Evolutionary conservation across 495 filamentous ascomycete genomes (phyloP).

Genomic region (Hapsidospora chrysogenum): DNA sequence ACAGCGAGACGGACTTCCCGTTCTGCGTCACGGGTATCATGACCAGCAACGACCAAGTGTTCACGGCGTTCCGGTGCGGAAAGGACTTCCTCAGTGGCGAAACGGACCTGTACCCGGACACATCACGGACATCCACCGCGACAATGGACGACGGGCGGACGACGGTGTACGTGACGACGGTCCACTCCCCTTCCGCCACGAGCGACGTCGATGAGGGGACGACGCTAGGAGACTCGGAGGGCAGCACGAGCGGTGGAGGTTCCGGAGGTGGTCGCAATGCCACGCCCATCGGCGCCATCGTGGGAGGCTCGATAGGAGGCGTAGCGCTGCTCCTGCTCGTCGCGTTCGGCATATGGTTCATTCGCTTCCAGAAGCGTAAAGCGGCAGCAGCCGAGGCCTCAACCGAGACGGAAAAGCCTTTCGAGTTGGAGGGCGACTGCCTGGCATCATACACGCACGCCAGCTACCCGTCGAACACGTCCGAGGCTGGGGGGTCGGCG

Average conservation of each 20-base stretch:
- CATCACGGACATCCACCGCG: background rate
- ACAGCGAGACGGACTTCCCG: background rate
- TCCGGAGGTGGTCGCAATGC: background rate
- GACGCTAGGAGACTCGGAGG: too few relatives aligned
- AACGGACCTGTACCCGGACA: background rate
- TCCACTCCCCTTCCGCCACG: conserved; percentile 1
- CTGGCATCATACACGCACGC: too few relatives aligned
- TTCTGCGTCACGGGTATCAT: background rate
- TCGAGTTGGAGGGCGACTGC: too few relatives aligned
- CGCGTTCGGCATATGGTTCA: background rate
- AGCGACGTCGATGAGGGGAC: too few relatives aligned
- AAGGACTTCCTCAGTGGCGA: background rate
- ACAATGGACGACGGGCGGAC: background rate
- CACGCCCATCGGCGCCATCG: background rate
- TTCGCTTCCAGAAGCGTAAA: background rate
- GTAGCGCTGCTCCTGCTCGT: background rate
- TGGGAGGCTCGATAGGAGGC: background rate
- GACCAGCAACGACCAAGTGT: background rate
- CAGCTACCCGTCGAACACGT: too few relatives aligned
- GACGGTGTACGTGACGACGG: too few relatives aligned
- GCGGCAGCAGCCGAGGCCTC: background rate
- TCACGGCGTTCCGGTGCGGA: background rate
- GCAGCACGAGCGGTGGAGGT: background rate
- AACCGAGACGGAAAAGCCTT: too few relatives aligned
- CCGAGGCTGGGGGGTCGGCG: too few relatives aligned